Percentiles rank a stretch among this genome's conserved stretches.
Evolutionary conservation across 257 asterid species (phyloP).

Genomic region (Salvia rosmarinus): DNA sequence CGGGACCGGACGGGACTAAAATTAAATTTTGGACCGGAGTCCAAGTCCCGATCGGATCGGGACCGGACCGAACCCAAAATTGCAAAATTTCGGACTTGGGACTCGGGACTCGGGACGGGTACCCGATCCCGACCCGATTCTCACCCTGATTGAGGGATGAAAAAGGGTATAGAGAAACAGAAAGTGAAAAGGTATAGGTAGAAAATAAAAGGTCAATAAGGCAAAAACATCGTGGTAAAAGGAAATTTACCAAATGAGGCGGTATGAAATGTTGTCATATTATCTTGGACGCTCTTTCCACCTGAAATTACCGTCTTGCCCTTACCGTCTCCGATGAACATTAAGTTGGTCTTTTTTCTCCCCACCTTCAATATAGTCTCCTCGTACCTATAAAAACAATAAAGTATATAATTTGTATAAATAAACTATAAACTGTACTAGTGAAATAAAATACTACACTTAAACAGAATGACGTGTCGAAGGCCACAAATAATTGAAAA

Average conservation of each 20-base stretch:
- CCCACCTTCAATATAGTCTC: slow-evolving; percentile 77
- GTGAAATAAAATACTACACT: too few relatives aligned
- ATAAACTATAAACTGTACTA: too few relatives aligned
- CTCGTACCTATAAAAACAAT: slow-evolving; percentile 56
- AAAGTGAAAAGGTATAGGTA: slow-evolving; percentile 10
- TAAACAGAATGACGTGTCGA: too few relatives aligned
- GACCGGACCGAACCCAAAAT: too few relatives aligned
- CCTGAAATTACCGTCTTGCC: slow-evolving; percentile 89
- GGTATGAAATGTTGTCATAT: slow-evolving; percentile 84
- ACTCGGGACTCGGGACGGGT: too few relatives aligned
- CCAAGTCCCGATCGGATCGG: too few relatives aligned
- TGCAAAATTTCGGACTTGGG: too few relatives aligned
- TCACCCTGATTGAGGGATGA: slow-evolving; percentile 12
- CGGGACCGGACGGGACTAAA: too few relatives aligned
- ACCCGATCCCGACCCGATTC: too few relatives aligned
- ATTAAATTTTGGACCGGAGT: too few relatives aligned
- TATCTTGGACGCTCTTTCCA: slow-evolving; percentile 62
- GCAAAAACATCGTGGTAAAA: neutral
- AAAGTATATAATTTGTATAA: neutral
- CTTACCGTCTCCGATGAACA: slow-evolving; percentile 94
- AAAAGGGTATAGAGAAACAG: slow-evolving; percentile 19
- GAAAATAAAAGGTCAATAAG: neutral
- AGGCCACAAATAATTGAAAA: too few relatives aligned
- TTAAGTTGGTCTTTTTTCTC: slow-evolving; percentile 80
- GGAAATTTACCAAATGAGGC: slow-evolving; percentile 75